A percentile compares a stretch with the other conserved stretches of the same genome.
These are phyloP conservation scores for Oxyria digyna DNA, from an alignment of 148 eudicot genomes.

Conservation along the genomic window DNA sequence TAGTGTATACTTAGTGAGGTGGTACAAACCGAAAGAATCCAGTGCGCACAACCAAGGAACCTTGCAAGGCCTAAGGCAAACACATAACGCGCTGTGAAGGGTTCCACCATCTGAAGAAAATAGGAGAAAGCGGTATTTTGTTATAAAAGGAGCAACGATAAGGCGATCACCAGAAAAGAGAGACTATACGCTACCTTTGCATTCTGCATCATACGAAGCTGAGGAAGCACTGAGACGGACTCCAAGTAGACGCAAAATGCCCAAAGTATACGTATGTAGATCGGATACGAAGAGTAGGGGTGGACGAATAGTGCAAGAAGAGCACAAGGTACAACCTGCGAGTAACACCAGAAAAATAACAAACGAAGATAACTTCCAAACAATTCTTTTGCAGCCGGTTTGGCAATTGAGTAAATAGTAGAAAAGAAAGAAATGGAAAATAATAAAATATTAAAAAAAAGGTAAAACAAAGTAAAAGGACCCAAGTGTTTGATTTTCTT, in stretches of 20 bases:
- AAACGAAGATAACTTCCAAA: not conserved
- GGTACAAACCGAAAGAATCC: constrained; percentile 54
- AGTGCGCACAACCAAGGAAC: constrained; percentile 71
- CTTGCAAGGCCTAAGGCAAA: constrained; percentile 80
- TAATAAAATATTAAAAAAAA: too few species aligned
- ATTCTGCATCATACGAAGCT: constrained; percentile 72
- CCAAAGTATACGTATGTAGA: constrained; percentile 34
- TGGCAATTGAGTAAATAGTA: too few species aligned
- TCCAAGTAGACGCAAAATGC: constrained; percentile 55
- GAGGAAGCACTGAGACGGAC: constrained; percentile 73
- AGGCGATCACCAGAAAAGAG: not conserved
- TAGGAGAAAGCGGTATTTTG: not conserved
- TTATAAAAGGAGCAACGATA: not conserved
- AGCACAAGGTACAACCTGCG: constrained; percentile 61
- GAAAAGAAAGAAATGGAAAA: too few species aligned
- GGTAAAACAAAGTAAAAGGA: too few species aligned
- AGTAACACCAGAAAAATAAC: not conserved
- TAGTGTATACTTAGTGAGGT: not conserved
- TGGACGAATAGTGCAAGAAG: constrained; percentile 44
- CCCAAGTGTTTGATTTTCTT: too few species aligned
- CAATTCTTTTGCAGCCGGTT: not conserved
- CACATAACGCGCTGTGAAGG: constrained; percentile 74
- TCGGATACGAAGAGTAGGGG: constrained; percentile 26
- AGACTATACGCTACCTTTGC: constrained; percentile 40
- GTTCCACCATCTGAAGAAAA: constrained; percentile 65